Percentiles rank a stretch among this genome's conserved stretches.
phyloP scores from a whole-genome alignment of 805 yeast genomes.

The Ogataea methanolica region DNA sequence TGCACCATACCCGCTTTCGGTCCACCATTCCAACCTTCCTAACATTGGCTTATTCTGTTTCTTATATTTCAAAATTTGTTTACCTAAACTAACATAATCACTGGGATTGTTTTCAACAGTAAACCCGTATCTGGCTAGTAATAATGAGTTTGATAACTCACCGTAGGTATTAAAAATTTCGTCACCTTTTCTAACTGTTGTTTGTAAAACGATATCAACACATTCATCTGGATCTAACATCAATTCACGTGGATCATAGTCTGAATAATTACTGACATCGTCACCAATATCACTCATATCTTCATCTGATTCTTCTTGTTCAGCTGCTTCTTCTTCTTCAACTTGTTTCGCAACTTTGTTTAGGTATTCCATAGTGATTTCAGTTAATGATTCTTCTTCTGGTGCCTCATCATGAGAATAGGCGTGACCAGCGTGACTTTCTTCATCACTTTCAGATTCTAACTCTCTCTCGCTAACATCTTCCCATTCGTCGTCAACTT shows the following conservation, averaged over 20 bases:
- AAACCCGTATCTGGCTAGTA: constrained; percentile 79
- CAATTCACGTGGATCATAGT: constrained; percentile 27
- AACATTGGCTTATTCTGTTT: constrained; percentile 13
- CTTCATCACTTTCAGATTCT: constrained; percentile 20
- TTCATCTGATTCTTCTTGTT: constrained; percentile 18
- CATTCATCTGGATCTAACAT: constrained; percentile 45
- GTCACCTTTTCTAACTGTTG: constrained; percentile 38
- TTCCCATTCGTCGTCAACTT: constrained; percentile 21
- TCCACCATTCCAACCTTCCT: constrained; percentile 23
- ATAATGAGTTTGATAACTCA: constrained; percentile 56
- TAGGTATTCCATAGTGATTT: constrained; percentile 31
- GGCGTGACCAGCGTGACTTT: constrained; percentile 6
- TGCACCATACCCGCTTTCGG: constrained; percentile 16
- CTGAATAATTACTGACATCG: constrained; percentile 16
- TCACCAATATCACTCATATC: constrained; percentile 22
- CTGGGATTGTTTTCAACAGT: constrained; percentile 47
- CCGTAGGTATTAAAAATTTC: constrained; percentile 88
- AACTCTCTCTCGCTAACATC: constrained; percentile 22
- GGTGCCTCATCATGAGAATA: constrained; percentile 20
- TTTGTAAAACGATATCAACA: constrained; percentile 62
- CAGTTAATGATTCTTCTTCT: constrained; percentile 17
- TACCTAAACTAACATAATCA: constrained; percentile 56
- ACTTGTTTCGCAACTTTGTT: constrained; percentile 26
- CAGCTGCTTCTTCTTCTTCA: constrained; percentile 14
- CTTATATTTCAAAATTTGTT: constrained; percentile 31